Evolutionary conservation across 148 eudicot genomes (phyloP), one percentile per base, ranked within the genome.

Genomic region (Rheum nobile): DNA sequence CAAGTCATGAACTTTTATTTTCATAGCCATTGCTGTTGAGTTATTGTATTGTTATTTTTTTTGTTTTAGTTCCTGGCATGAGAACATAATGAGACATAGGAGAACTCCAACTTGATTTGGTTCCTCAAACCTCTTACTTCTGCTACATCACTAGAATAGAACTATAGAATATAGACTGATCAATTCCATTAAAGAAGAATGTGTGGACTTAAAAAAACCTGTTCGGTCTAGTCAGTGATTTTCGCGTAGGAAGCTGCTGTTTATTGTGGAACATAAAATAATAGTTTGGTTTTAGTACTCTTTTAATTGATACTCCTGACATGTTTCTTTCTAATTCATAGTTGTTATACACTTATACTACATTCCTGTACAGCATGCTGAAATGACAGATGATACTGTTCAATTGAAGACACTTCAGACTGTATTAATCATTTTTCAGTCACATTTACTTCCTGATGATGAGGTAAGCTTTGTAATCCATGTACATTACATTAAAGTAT

Each of bases 371-470:
- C 88, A 96, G 99, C 99, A 96, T 85, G 92, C 96, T 74, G 99
- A 96, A 84, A 92, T 92, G 91, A 86, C 89, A 71, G 96, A 96
- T 84, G 99, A 96, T 79, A 89, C 84, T 74, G 87, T 96, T 71
- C 97, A 96, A 79, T 85, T 96, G 80, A 96, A 96, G 87, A 88
- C 99, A 74, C 85, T 96, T 34, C 99, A 96, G 83, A 96, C 99
- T 22, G 83, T 96, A 80, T 80, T 96, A 69, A 86, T 96, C 52
- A 80, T 96, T 77, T 96, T 92, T 77, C 99, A 96, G 82, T 96
- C 99, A 63, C 88, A 80, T 54, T 78, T 92, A 81, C 94, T 80
- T 80, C 99, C 97, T 80, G 96, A 92, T 78, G 80, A 83, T 79
- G 92, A 96, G 99, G 99, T 96, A 76, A 75, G 41, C 52, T 65